Conservation (phyloP, 345 rosid species). For the sweet orange (Citrus sinensis) region DNA sequence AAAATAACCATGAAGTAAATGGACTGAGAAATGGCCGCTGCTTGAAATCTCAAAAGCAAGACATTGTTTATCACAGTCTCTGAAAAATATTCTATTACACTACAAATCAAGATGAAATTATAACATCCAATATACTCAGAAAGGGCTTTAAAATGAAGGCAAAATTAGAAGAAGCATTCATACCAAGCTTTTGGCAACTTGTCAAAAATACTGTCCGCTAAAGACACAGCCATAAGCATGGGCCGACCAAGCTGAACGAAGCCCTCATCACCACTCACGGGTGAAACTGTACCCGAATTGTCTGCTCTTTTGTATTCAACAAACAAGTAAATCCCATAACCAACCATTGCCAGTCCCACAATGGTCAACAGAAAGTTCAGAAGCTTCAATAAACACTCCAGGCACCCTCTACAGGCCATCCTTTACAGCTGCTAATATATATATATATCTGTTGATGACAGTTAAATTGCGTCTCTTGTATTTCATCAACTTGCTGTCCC, state of each 20-base stretch:
- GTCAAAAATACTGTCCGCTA: constrained; percentile 49
- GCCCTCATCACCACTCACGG: constrained; percentile 26
- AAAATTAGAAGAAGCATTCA: constrained; percentile 7
- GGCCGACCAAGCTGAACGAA: constrained; percentile 77
- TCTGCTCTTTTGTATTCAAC: constrained; percentile 54
- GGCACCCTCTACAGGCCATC: constrained; percentile 86
- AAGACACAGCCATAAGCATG: constrained; percentile 64
- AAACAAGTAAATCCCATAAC: constrained; percentile 94
- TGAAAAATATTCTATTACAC: not conserved
- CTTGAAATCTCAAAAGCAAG: not conserved
- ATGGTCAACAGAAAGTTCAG: constrained; percentile 75
- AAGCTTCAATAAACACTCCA: constrained; percentile 79
- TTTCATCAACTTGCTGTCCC: constrained; percentile 26
- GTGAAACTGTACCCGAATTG: constrained; percentile 23
- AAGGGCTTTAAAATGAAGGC: not conserved
- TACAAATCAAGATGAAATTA: not conserved
- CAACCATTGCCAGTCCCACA: constrained; percentile 82
- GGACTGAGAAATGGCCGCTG: not conserved
- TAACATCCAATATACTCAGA: not conserved
- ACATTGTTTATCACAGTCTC: not conserved
- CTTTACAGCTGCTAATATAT: not conserved
- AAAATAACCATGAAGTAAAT: not conserved
- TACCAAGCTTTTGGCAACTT: constrained; percentile 91
- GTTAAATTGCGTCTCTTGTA: constrained; percentile 16
- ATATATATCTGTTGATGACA: not conserved